Evolutionary conservation across 768 basidiomycete genomes (phyloP), one percentile per base, ranked within the genome.

Genomic region (Omphalotus guepiniiformis): DNA sequence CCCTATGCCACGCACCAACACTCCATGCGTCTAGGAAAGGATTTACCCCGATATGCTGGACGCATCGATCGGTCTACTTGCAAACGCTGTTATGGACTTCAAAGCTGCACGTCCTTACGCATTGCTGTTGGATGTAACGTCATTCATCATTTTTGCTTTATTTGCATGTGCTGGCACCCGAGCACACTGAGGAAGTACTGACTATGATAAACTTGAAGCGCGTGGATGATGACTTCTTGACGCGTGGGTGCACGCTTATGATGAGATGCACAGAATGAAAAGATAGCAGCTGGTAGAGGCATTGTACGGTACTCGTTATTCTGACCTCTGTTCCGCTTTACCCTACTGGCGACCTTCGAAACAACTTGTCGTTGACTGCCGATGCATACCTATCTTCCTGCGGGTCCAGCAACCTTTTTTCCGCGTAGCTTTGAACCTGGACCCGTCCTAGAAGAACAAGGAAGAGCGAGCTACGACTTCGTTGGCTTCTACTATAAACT

Each of bases 321-420:
- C 58, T 6, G 57, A 60, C 42, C 25, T 69, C 1, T 58, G 65
- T 46, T n/a, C 49, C 60, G 1, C 56, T 73, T 0, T n/a, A n/a
- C 53, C 57, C 1, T 72, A 72, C 49, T 72, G 66, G 66, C 56
- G 71, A 39, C 65, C 65, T 1, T 54, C 58, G 11, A 42, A 46
- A 1, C 64, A 58, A 51, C 44, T 58, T 7, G 58, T 68, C 15
- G 49, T 72, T 32, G 69, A 72, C 47, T n/a, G n/a, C 45, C 55
- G 2, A 71, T 72, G 69, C 71, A 72, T 46, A 61, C 44, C 18
- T 19, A 32, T 46, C 19, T n/a, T 13, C 16, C 6, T 46, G 3
- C 44, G n/a, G n/a, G n/a, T 46, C 3, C 19, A 46, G 32, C 11
- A 34, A 23, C 25, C 5, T 13, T n/a, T n/a, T 46, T 46, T 27